Base-by-base conservation (phyloP, 768 basidiomycete species). In the Pleurotus tuber-regium region DNA sequence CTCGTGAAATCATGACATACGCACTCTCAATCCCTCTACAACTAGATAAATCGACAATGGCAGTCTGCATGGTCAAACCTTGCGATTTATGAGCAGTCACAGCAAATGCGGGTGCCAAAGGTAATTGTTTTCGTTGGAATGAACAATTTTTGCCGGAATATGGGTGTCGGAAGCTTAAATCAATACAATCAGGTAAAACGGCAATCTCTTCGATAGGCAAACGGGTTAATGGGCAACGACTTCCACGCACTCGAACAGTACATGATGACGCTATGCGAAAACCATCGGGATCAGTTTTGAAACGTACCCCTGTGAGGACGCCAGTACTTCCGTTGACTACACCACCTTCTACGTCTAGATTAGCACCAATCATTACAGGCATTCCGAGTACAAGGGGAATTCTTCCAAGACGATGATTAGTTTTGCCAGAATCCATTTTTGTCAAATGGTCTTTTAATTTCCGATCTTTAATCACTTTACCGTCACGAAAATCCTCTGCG, bases 1-100 rank as follows among this genome's bases (percentile, higher is more conserved):
- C 67, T 0, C 65, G 53, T 3, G 76, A 79, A 0, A 70, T 29
- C 72, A 76, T 76, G 2, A 76, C 72, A 54, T 77, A 77, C 0
- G 72, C 67, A 0, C 66, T 41, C 55, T 74, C 69, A 0, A 63
- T 63, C 0, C 69, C 68, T 5, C 41, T 33, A 28, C 66, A 71
- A 11, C 48, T 50, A 16, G 61, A 26, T 0, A 74, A 18, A 51
- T 76, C 71, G 3, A 74, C 53, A n/a, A 72, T 61, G 0, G 59
- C 66, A 4, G 54, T 54, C 0, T 43, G 8, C 28, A 73, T 28
- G 0, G 70, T 69, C 44, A 69, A 64, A 0, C 74, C 73, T 60
- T 77, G 73, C 0, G 71, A 58, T 52, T 70, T 69, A 43, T 76
- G 69, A 0, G 67, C 67, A 1, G 73, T 75, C 52, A 74, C 65